Conservation (phyloP, 345 rosid species). For the Carallia brachiata region DNA sequence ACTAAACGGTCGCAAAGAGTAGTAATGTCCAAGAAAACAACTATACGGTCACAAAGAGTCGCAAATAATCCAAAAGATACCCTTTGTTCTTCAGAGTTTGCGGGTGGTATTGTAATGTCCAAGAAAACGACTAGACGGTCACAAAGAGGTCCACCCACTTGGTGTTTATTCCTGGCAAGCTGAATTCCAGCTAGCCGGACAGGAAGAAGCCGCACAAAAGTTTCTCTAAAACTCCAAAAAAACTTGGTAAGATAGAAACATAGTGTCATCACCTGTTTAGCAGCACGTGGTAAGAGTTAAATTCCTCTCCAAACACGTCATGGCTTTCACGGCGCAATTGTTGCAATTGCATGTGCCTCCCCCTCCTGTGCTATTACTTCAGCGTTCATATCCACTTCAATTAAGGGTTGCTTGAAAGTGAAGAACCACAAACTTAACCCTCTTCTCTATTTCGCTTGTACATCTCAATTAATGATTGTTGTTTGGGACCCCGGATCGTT, state of each 20-base stretch:
- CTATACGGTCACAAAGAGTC: too few relatives aligned
- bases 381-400: too few relatives aligned
- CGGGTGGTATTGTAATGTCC: too few relatives aligned
- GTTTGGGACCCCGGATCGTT: not conserved
- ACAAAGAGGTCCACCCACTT: not conserved
- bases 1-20: too few relatives aligned
- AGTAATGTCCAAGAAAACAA: too few relatives aligned
- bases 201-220: not conserved
- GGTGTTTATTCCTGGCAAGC: not conserved
- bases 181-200: not conserved
- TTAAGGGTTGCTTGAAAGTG: not conserved
- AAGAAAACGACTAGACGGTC: conserved; percentile 12
- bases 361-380: not conserved
- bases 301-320: too few relatives aligned
- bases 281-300: too few relatives aligned
- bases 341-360: conserved; percentile 12
- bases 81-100: too few relatives aligned
- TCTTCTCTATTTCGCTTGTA: not conserved
- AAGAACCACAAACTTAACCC: not conserved
- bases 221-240: not conserved
- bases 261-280: too few relatives aligned
- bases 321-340: too few relatives aligned
- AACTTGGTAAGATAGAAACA: not conserved
- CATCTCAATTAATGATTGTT: not conserved
- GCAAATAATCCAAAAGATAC: too few relatives aligned